Conservation (phyloP, 768 basidiomycete species). For the Russula abietina region DNA sequence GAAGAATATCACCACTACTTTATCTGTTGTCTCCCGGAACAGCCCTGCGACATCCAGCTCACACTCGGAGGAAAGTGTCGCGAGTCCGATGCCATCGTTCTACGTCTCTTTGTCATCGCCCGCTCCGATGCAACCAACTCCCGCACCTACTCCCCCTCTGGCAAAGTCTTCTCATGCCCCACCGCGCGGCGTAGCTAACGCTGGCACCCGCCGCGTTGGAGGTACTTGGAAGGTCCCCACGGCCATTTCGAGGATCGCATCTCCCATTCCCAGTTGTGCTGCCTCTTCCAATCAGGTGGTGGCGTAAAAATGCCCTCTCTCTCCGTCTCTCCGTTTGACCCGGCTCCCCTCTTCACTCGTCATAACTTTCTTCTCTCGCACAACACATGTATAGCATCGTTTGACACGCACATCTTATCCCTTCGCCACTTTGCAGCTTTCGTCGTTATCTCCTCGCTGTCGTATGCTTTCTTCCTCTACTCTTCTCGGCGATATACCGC, state of each 20-base stretch:
- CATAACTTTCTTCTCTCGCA: not conserved
- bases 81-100: constrained; percentile 1
- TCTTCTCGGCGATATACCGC: not conserved
- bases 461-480: constrained; percentile 10
- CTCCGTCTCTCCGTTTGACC: too few relatives aligned
- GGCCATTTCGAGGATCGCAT: not conserved
- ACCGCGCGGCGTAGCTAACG: constrained; percentile 13
- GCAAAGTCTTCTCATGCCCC: not conserved
- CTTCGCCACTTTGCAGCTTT: constrained; percentile 13
- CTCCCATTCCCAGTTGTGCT: constrained; percentile 3
- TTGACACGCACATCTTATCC: not conserved
- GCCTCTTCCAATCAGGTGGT: constrained; percentile 9
- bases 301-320: not conserved
- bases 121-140: not conserved
- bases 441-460: constrained; percentile 18
- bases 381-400: constrained; percentile 10
- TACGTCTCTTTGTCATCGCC: constrained; percentile 5
- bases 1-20: not conserved
- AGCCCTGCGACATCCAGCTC: not conserved
- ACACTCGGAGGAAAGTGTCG: not conserved
- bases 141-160: not conserved
- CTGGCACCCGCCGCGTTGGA: constrained; percentile 14
- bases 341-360: not conserved
- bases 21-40: not conserved
- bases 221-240: constrained; percentile 17